phyloP scores from a whole-genome alignment of 306 rosid species.

The Geum urbanum region DNA sequence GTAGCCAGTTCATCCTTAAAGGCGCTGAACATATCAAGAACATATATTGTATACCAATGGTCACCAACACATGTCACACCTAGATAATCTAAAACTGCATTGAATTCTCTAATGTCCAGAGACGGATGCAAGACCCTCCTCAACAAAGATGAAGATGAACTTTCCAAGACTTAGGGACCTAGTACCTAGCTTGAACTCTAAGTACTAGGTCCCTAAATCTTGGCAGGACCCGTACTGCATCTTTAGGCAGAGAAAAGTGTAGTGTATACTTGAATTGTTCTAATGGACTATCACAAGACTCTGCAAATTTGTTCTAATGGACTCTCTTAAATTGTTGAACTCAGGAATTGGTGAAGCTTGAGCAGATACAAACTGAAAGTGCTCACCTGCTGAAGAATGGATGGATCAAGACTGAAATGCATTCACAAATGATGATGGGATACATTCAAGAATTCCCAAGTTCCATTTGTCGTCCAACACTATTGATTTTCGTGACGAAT shows the following conservation, averaged over 20 bases:
- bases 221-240: slow-evolving; percentile 4
- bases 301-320: background rate
- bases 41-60: slow-evolving; percentile 14
- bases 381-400: background rate
- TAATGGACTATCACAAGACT: background rate
- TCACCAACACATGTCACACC: background rate
- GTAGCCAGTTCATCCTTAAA: slow-evolving; percentile 2
- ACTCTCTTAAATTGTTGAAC: slow-evolving; percentile 6
- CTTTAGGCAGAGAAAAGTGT: background rate
- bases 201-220: slow-evolving; percentile 12
- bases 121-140: slow-evolving; percentile 13
- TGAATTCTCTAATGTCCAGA: background rate
- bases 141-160: background rate
- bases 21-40: slow-evolving; percentile 9
- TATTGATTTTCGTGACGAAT: slow-evolving; percentile 25
- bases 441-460: slow-evolving; percentile 23
- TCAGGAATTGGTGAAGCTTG: background rate
- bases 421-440: slow-evolving; percentile 21
- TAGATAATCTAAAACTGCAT: slow-evolving; percentile 12
- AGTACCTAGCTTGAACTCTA: background rate
- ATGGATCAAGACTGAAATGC: slow-evolving; percentile 10
- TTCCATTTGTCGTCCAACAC: slow-evolving; percentile 23
- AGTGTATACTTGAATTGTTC: background rate
- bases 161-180: background rate
- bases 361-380: slow-evolving; percentile 17